Conservation (phyloP, 2,329 filamentous ascomycete species). For the Scedosporium boydii region DNA sequence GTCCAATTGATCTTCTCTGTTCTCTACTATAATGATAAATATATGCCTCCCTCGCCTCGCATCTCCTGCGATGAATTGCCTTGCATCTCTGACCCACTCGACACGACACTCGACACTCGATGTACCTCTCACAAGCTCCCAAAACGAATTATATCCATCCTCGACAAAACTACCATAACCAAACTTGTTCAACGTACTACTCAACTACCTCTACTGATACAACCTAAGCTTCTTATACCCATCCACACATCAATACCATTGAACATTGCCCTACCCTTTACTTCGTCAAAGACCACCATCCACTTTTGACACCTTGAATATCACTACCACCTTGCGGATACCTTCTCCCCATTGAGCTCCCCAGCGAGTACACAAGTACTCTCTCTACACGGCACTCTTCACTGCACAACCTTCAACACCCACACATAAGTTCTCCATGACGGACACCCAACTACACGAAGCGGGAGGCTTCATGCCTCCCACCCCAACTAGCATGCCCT, state of each 20-base stretch:
- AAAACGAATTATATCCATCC: conserved; percentile 4
- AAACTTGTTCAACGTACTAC: background rate
- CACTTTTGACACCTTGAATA: no score
- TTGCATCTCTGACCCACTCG: background rate
- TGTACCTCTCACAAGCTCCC: conserved; percentile 8
- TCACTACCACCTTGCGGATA: no score
- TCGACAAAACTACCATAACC: background rate
- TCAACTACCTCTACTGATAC: background rate
- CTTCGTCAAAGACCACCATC: no score
- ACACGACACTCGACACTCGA: background rate
- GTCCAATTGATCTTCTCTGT: no score
- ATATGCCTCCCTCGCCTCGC: background rate
- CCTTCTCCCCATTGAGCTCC: no score
- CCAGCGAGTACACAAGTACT: background rate
- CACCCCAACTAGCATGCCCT: conserved; percentile 32
- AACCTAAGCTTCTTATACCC: background rate
- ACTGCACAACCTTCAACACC: no score
- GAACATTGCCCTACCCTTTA: background rate
- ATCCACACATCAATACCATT: background rate
- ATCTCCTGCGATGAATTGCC: background rate
- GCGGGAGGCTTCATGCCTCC: conserved; percentile 43
- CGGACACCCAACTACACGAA: conserved; percentile 12
- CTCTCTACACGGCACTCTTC: background rate
- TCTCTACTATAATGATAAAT: no score
- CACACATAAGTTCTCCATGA: conserved; percentile 14